Evolutionary conservation across 192 early-diverging fungal species (phyloP).

Genomic region (Pilobolus umbonatus): DNA sequence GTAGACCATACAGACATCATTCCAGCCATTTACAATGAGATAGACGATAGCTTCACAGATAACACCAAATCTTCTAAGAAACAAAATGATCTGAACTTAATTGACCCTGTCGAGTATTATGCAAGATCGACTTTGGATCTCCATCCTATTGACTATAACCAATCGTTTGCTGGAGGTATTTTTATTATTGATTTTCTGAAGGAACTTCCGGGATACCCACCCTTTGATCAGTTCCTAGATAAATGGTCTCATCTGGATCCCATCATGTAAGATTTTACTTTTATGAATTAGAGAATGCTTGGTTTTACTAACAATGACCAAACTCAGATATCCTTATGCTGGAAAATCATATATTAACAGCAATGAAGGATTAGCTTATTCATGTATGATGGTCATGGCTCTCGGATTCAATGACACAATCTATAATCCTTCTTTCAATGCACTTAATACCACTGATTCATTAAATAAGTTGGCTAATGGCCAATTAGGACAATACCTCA

Average conservation of each 20-base stretch:
- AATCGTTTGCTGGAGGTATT: constrained; percentile 31
- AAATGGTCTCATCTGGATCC: constrained; percentile 41
- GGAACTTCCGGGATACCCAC: constrained; percentile 38
- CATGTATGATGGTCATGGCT: constrained; percentile 50
- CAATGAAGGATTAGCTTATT: constrained; percentile 50
- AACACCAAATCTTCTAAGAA: background rate
- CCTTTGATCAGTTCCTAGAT: constrained; percentile 43
- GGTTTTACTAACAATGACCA: background rate
- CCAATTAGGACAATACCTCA: constrained; percentile 32
- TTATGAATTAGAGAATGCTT: background rate
- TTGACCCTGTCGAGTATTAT: constrained; percentile 20
- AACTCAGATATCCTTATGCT: constrained; percentile 38
- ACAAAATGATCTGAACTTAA: background rate
- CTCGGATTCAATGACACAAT: constrained; percentile 39
- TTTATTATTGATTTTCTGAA: constrained; percentile 40
- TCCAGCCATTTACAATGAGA: background rate
- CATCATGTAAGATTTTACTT: constrained; percentile 19
- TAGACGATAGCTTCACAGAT: background rate
- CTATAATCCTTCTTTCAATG: constrained; percentile 20
- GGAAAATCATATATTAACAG: constrained; percentile 38
- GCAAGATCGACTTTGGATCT: constrained; percentile 17
- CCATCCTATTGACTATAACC: constrained; percentile 34
- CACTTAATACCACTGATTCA: constrained; percentile 14
- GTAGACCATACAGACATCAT: constrained; percentile 11
- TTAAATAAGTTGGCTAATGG: constrained; percentile 27